Conservation (phyloP, 805 yeast genomes). For the Candida hungchunana region DNA sequence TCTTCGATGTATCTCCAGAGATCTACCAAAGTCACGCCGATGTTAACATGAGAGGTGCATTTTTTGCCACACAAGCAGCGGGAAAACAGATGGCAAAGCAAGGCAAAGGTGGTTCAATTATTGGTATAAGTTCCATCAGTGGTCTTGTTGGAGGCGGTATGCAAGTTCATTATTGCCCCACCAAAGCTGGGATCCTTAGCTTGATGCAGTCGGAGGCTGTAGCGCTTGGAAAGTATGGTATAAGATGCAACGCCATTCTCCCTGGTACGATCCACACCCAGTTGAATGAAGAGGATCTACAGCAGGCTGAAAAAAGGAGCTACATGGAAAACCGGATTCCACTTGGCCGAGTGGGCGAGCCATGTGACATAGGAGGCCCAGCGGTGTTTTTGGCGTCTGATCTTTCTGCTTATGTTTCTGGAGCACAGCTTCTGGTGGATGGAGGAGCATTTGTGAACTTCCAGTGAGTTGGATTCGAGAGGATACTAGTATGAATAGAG, state of each 20-base stretch:
- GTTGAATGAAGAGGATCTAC: conserved; percentile 40
- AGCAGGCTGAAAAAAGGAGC: conserved; percentile 30
- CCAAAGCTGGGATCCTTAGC: conserved; percentile 43
- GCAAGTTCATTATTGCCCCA: conserved; percentile 45
- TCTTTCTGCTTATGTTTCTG: conserved; percentile 34
- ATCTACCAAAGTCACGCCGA: conserved; percentile 32
- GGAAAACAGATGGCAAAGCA: conserved; percentile 41
- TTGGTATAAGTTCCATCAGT: conserved; percentile 39
- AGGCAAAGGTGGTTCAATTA: conserved; percentile 45
- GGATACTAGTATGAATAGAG: no score
- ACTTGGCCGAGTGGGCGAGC: conserved; percentile 34
- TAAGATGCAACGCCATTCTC: conserved; percentile 41
- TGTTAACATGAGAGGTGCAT: conserved; percentile 41
- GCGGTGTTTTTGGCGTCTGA: conserved; percentile 39
- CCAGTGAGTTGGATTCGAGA: no score
- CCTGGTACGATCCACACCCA: conserved; percentile 43
- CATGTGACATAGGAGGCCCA: conserved; percentile 39
- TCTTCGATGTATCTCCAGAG: conserved; percentile 38
- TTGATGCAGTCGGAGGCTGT: conserved; percentile 42
- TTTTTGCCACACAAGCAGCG: conserved; percentile 43
- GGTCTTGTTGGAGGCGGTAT: conserved; percentile 43
- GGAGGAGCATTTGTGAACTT: conserved; percentile 44
- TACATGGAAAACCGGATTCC: conserved; percentile 40
- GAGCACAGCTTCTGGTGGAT: conserved; percentile 41
- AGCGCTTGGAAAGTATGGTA: conserved; percentile 40